Percentiles rank a stretch among this genome's conserved stretches.
phyloP scores from a whole-genome alignment of 768 basidiomycete species.

The Tylopilus sp. region DNA sequence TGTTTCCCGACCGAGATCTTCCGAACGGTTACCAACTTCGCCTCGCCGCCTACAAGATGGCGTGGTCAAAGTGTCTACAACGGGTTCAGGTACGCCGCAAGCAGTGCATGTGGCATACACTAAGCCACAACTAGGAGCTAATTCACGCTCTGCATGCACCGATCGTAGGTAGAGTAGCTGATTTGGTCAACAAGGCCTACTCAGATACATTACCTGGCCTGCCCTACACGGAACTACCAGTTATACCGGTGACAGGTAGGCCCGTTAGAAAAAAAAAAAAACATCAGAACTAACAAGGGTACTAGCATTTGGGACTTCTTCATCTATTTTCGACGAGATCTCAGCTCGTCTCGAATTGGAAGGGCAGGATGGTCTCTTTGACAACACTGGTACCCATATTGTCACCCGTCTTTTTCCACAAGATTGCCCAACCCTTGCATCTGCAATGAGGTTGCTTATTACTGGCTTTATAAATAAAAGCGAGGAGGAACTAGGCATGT shows the following conservation, averaged over 20 bases:
- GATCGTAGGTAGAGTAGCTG: conserved; percentile 42
- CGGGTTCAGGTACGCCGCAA: conserved; percentile 48
- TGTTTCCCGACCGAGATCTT: conserved; percentile 31
- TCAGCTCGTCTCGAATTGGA: conserved; percentile 33
- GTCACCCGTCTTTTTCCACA: conserved; percentile 53
- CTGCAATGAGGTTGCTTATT: conserved; percentile 55
- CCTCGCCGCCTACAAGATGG: conserved; percentile 49
- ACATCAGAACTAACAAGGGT: conserved; percentile 1
- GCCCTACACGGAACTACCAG: conserved; percentile 60
- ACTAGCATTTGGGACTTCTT: conserved; percentile 44
- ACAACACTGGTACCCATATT: conserved; percentile 19
- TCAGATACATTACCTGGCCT: conserved; percentile 46
- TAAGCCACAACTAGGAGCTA: conserved; percentile 36
- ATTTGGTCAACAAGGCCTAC: conserved; percentile 45
- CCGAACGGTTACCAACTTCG: conserved; percentile 37
- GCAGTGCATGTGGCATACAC: not conserved
- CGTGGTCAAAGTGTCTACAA: conserved; percentile 58
- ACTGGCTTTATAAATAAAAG: conserved; percentile 46
- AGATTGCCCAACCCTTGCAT: conserved; percentile 51
- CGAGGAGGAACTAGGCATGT: conserved; percentile 29
- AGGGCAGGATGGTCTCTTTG: conserved; percentile 23
- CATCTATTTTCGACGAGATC: conserved; percentile 46
- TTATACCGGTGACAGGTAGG: conserved; percentile 55
- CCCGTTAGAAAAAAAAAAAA: not conserved
- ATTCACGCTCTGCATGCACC: conserved; percentile 47